Evolutionary conservation across 148 eudicot genomes (phyloP), one percentile per base, ranked within the genome.

Genomic region (Mesembryanthemum crystallinum): DNA sequence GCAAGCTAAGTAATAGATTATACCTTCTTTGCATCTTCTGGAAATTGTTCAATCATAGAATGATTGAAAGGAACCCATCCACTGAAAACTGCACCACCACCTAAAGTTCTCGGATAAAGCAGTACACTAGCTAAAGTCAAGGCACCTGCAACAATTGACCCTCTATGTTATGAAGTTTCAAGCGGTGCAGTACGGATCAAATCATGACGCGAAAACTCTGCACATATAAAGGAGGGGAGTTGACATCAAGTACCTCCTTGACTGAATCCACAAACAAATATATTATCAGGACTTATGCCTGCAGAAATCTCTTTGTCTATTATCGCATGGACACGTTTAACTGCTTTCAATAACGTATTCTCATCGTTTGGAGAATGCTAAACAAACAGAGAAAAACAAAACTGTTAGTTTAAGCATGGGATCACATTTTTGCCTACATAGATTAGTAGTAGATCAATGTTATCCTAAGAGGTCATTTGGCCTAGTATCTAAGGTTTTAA

Each of bases 231-330:
- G 43, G 60, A 33, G 37, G 60, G 49, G 47, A 17, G 12, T n/a
- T 25, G 37, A 69, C n/a, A 66, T n/a, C 28, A 66, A 80, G 64
- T 84, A 96, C 99, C 99, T 89, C 99, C 99, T 86, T 96, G 99
- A 88, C 99, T 96, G 76, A 92, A 92, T 73, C 99, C 99, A 74
- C 99, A 92, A n/a, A 96, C 77, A 85, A 92, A 96, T 47, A 96
- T 87, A 73, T 92, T 96, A 8, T 82, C 87, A 42, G 99, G 99
- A 81, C 85, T 73, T 71, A 81, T 82, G 75, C 99, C 99, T 55
- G 89, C 83, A 63, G 90, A 87, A 77, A 96, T 77, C 88, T 91
- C 98, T 78, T 87, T 87, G 83, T 96, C 99, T 71, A 96, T 91
- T 89, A 88, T 89, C 9, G 87, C 67, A 71, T 96, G 99, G 72